phyloP scores from a whole-genome alignment of 805 yeast genomes.

The Metschnikowia similis region DNA sequence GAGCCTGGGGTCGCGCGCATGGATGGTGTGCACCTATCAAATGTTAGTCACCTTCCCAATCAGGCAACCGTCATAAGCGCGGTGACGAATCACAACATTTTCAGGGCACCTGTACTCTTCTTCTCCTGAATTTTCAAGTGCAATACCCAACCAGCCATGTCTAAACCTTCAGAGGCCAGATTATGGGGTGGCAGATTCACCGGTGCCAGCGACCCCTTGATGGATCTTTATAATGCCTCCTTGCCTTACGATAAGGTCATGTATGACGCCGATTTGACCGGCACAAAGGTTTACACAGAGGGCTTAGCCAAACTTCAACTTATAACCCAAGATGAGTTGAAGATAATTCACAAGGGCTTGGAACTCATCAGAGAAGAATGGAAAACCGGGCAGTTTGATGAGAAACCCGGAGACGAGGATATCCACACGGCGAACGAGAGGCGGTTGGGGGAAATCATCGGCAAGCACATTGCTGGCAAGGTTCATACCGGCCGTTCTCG shows the following conservation, averaged over 20 bases:
- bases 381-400: slow-evolving; percentile 63
- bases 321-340: slow-evolving; percentile 66
- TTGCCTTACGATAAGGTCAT: slow-evolving; percentile 92
- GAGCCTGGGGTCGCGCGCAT: neutral
- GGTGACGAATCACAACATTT: slow-evolving; percentile 19
- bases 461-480: slow-evolving; percentile 89
- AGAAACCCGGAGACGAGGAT: slow-evolving; percentile 90
- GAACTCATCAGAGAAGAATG: slow-evolving; percentile 73
- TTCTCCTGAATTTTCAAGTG: neutral
- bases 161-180: slow-evolving; percentile 59
- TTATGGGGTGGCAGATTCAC: slow-evolving; percentile 99
- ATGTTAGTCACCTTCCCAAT: slow-evolving; percentile 8
- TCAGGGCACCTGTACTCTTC: neutral
- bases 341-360: slow-evolving; percentile 81
- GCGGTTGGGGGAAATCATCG: slow-evolving; percentile 93
- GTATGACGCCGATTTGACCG: slow-evolving; percentile 91
- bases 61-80: slow-evolving; percentile 17
- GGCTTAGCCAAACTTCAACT: slow-evolving; percentile 80
- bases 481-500: slow-evolving; percentile 99
- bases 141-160: slow-evolving; percentile 6
- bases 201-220: slow-evolving; percentile 93
- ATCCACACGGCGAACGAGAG: slow-evolving; percentile 99
- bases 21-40: neutral
- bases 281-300: slow-evolving; percentile 87
- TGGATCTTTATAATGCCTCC: slow-evolving; percentile 96